Conservation (phyloP, 148 eudicot species). For the Dianthus caryophyllus region DNA sequence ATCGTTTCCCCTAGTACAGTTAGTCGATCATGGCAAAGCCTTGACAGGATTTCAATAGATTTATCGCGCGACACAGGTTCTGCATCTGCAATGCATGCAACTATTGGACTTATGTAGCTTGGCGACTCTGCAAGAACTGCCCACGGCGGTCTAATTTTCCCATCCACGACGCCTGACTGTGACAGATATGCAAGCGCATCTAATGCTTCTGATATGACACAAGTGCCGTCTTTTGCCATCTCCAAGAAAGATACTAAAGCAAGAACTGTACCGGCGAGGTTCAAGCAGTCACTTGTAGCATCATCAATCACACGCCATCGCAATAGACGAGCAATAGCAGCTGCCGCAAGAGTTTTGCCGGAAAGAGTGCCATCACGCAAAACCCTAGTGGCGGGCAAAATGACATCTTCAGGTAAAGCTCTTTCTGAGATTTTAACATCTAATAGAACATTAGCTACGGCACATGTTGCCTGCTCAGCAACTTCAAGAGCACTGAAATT, state of each 20-base stretch:
- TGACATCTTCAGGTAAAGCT: conserved; percentile 66
- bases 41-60: conserved; percentile 80
- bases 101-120: conserved; percentile 60
- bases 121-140: conserved; percentile 72
- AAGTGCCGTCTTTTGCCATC: conserved; percentile 46
- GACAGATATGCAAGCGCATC: conserved; percentile 84
- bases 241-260: conserved; percentile 74
- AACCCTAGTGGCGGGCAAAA: conserved; percentile 86
- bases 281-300: conserved; percentile 59
- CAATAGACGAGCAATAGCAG: conserved; percentile 85
- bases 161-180: conserved; percentile 48
- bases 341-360: conserved; percentile 90
- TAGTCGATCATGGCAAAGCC: conserved; percentile 64
- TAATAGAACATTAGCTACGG: conserved; percentile 79
- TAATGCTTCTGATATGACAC: conserved; percentile 70
- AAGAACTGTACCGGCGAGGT: conserved; percentile 80
- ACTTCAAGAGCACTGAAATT: conserved; percentile 67
- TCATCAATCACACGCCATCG: conserved; percentile 53
- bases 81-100: conserved; percentile 64
- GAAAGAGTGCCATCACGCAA: conserved; percentile 63
- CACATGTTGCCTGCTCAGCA: conserved; percentile 92
- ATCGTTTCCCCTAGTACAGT: conserved; percentile 61
- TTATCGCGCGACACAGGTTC: conserved; percentile 71
- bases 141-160: conserved; percentile 69
- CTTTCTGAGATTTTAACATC: conserved; percentile 63